These are phyloP conservation scores for Dactylorhiza incarnata DNA, from an alignment of 106 monocot species.

Conservation along the genomic window DNA sequence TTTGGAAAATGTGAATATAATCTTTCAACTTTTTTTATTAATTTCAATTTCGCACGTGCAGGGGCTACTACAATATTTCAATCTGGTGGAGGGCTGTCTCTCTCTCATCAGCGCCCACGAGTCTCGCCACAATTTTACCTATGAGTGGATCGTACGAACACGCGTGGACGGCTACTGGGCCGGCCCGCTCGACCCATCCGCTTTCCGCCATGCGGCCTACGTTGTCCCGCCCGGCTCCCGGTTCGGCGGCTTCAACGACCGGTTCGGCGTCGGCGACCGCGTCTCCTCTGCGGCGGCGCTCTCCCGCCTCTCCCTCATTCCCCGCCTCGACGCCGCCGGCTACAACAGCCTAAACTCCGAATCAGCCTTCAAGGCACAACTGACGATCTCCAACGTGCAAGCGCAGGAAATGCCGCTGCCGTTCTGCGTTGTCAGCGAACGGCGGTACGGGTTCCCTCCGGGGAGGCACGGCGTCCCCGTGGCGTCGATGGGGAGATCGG, in stretches of 20 bases:
- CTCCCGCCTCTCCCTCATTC: constrained; percentile 55
- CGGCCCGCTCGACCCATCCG: constrained; percentile 18
- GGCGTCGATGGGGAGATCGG: constrained; percentile 32
- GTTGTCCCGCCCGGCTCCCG: constrained; percentile 56
- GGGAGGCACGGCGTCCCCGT: constrained; percentile 47
- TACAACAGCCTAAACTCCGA: constrained; percentile 57
- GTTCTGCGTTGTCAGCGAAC: constrained; percentile 67
- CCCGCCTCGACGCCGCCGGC: constrained; percentile 37
- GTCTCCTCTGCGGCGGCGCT: constrained; percentile 34
- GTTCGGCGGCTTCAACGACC: constrained; percentile 78
- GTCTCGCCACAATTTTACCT: constrained; percentile 38
- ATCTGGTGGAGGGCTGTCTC: constrained; percentile 74
- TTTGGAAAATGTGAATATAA: no score
- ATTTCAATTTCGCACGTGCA: constrained; percentile 8
- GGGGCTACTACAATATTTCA: constrained; percentile 80
- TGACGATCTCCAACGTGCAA: constrained; percentile 9
- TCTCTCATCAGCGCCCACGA: constrained; percentile 41
- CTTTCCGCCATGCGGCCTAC: constrained; percentile 33
- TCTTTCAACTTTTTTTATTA: not conserved
- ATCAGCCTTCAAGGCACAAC: constrained; percentile 64
- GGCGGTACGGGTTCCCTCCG: constrained; percentile 71
- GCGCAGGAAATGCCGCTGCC: constrained; percentile 20
- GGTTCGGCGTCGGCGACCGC: constrained; percentile 61
- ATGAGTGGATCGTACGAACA: constrained; percentile 68
- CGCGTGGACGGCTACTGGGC: constrained; percentile 85